Base-by-base conservation (phyloP, 2,329 filamentous ascomycete species). In the Fusarium floridanum region DNA sequence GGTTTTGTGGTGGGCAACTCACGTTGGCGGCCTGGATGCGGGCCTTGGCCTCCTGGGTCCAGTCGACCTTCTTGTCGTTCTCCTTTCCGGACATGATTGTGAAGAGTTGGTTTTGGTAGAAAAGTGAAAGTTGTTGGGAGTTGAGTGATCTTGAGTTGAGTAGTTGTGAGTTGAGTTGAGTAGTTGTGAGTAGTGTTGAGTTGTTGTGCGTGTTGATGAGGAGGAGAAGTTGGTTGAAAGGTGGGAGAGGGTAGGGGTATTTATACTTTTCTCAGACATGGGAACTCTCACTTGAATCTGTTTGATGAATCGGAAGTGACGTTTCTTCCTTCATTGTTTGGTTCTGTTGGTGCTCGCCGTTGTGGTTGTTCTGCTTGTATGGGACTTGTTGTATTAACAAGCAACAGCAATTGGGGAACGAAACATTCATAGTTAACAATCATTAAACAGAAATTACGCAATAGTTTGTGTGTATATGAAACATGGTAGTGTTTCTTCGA, bases 61-160 rank as follows among this genome's bases (percentile, higher is more conserved):
- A 56, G 6, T n/a, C 34, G 34, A 27, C 34, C 27, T 36, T 29
- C 16, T 45, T 45, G 20, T 45, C 12, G n/a, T 64, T 37, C 10
- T 36, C 22, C 20, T 36, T 22, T 4, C 29, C 27, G 24, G 74
- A 66, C 64, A 76, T 74, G n/a, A 5, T 74, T 22, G 9, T 68
- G 32, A 27, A 61, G 16, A 29, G 17, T 12, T 17, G 17, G 22
- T 20, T 22, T 20, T 6, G 17, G 17, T 12, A 34, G 16, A 10
- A 6, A 22, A 10, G 24, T 24, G 16, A 12, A 41, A 43, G 34
- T 12, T 61, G 41, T 20, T 32, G 24, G 6, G 24, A 5, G 24
- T 27, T 27, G 24, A 27, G 24, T 27, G 24, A 27, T 27, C 24
- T 27, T 27, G 24, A 6, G n/a, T 29, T 20, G n/a, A 16, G 37